phyloP scores from a whole-genome alignment of 148 eudicot species.

The Hydrangea macrophylla region DNA sequence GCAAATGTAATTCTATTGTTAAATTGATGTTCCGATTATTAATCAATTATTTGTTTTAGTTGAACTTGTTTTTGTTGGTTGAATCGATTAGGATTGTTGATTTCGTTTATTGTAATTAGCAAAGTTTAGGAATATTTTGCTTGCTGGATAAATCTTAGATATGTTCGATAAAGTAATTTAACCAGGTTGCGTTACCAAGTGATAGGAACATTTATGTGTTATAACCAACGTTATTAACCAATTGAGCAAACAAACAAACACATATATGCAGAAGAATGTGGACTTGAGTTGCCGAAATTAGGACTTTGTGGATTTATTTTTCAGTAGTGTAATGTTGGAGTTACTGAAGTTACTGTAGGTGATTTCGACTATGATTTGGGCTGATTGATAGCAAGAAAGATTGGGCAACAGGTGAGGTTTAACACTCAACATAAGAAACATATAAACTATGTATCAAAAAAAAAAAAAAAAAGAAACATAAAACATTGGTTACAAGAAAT shows the following conservation, averaged over 20 bases:
- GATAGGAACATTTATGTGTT: neutral
- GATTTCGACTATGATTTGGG: neutral
- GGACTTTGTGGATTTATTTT: neutral
- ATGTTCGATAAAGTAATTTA: no score
- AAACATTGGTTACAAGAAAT: neutral
- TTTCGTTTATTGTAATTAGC: neutral
- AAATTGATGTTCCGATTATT: neutral
- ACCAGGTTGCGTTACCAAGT: no score
- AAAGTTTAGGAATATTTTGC: neutral
- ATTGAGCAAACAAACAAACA: neutral
- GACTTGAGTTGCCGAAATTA: neutral
- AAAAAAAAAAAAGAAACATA: neutral
- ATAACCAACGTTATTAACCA: neutral
- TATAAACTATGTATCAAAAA: no score
- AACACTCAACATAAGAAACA: neutral
- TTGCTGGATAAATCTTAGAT: no score
- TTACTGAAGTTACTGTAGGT: neutral
- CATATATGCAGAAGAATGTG: neutral
- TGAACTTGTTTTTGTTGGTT: neutral
- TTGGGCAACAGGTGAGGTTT: neutral
- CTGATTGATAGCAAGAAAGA: neutral
- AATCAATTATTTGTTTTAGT: neutral
- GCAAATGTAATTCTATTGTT: neutral
- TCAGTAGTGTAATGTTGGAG: neutral
- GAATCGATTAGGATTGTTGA: neutral